Conservation (phyloP, 257 asterid species). For the Voacanga thouarsii region DNA sequence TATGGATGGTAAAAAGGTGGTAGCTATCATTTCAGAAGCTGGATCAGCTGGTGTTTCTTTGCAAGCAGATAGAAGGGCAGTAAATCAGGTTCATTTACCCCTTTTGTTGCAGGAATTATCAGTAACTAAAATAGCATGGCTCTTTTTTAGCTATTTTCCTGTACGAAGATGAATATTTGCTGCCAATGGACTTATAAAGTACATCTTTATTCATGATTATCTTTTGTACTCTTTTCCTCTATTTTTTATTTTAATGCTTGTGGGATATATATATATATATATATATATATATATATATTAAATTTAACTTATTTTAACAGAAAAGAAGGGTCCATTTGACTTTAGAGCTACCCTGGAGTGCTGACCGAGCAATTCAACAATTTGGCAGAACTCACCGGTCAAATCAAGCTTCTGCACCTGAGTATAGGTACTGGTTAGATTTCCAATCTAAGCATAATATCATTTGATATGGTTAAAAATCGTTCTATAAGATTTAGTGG, state of each 20-base stretch:
- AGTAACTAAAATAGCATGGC: not conserved
- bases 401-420: slow-evolving; percentile 98
- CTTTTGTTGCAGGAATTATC: not conserved
- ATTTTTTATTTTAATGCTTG: not conserved
- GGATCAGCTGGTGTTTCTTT: slow-evolving; percentile 99
- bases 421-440: slow-evolving; percentile 58
- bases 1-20: slow-evolving; percentile 89
- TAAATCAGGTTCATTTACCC: slow-evolving; percentile 64
- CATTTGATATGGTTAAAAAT: not conserved
- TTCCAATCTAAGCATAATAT: not conserved
- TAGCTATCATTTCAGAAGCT: slow-evolving; percentile 98
- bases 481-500: no score
- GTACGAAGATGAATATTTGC: not conserved
- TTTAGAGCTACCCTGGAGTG: slow-evolving; percentile 98
- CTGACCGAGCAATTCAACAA: slow-evolving; percentile 97
- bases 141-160: not conserved
- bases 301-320: slow-evolving; percentile 44
- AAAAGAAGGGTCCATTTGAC: slow-evolving; percentile 96
- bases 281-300: no score
- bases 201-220: not conserved
- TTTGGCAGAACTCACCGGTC: slow-evolving; percentile 99
- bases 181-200: not conserved
- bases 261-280: no score
- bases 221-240: slow-evolving; percentile 1
- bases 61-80: slow-evolving; percentile 95